A percentile compares a stretch with the other conserved stretches of the same genome.
These are phyloP conservation scores for Fraxinus nigra DNA, from an alignment of 305 asterid species.

Conservation along the genomic window DNA sequence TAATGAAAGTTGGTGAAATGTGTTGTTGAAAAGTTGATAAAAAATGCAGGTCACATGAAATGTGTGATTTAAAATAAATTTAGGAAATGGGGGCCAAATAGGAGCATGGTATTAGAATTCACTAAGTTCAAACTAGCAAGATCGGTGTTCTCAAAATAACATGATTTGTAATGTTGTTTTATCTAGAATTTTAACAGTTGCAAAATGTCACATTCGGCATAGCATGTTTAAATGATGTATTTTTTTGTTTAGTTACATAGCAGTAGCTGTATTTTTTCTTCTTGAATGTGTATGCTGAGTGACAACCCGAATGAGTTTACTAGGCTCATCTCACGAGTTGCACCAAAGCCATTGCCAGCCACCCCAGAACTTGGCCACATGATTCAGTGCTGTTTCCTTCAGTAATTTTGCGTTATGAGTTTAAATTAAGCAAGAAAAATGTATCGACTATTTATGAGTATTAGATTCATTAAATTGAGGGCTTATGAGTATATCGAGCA, in stretches of 20 bases:
- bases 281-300: not conserved
- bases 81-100: not conserved
- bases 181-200: not conserved
- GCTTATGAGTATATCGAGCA: not conserved
- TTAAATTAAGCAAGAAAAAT: not conserved
- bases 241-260: not conserved
- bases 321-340: too few species aligned
- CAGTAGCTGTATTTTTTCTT: not conserved
- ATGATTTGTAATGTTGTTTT: not conserved
- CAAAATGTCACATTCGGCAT: not conserved
- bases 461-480: not conserved
- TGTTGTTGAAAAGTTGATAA: not conserved
- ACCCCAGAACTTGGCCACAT: too few species aligned
- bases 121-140: not conserved
- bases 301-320: not conserved
- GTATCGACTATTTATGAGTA: not conserved
- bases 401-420: not conserved
- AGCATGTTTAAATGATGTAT: not conserved
- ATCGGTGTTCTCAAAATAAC: not conserved
- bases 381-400: not conserved
- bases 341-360: too few species aligned
- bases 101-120: not conserved
- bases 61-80: too few species aligned
- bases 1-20: not conserved
- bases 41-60: too few species aligned